Conservation (phyloP, 73 alveolate genomes). For the Tetrahymena thermophila region DNA sequence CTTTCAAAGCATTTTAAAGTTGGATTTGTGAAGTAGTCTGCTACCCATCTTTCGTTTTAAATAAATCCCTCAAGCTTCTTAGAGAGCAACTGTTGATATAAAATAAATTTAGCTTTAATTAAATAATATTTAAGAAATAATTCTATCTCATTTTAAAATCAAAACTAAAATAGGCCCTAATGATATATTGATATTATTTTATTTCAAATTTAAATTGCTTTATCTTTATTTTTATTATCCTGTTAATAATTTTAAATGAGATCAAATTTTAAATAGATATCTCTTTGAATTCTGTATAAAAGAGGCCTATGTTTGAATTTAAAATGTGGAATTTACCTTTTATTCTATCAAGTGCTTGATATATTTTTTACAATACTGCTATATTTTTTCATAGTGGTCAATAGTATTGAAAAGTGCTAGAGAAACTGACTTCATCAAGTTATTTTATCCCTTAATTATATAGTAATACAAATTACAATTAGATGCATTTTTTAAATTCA, state of each 20-base stretch:
- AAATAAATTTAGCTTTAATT: neutral
- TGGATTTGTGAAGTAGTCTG: neutral
- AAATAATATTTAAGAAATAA: neutral
- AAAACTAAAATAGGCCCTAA: neutral
- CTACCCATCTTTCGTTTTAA: neutral
- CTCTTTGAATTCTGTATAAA: neutral
- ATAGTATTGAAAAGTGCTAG: neutral
- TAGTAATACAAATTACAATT: neutral
- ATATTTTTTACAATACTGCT: neutral
- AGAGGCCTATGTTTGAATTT: neutral
- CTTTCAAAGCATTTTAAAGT: neutral
- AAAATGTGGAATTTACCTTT: neutral
- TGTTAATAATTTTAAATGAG: neutral
- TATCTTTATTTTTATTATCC: too few relatives aligned
- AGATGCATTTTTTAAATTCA: neutral
- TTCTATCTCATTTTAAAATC: neutral
- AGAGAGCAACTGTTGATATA: neutral
- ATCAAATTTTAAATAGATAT: neutral
- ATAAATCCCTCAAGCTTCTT: neutral
- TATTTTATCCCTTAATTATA: neutral
- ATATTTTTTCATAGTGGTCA: neutral
- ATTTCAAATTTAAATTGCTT: neutral
- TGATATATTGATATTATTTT: too few relatives aligned
- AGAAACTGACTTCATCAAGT: neutral
- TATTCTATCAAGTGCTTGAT: neutral